Conservation (phyloP, 1,139 yeast species). For the Suhomyces panamericanus region DNA sequence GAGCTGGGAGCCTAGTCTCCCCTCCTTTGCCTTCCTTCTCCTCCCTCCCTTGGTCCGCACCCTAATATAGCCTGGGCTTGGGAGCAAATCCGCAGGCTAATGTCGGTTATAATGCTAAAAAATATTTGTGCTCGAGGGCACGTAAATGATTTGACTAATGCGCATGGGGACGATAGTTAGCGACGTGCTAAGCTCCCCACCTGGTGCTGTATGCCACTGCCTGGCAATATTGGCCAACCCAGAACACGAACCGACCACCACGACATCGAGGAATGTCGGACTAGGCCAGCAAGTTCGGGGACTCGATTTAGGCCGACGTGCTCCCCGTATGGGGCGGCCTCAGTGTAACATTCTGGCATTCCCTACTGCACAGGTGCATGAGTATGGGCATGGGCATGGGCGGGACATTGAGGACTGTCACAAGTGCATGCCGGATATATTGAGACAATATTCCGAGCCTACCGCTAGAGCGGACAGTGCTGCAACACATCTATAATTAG, state of each 20-base stretch:
- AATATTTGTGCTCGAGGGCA: slow-evolving; percentile 9
- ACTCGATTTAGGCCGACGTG: no score
- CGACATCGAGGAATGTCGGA: no score
- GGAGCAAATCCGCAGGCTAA: slow-evolving; percentile 6
- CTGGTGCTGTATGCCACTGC: neutral
- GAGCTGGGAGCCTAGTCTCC: no score
- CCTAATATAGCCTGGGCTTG: slow-evolving; percentile 9
- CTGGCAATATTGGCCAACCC: neutral
- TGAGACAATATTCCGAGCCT: neutral
- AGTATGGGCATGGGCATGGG: no score
- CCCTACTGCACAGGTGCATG: no score
- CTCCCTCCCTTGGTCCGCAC: slow-evolving; percentile 1
- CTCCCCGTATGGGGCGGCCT: no score
- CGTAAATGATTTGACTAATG: slow-evolving; percentile 7
- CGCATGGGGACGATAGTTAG: slow-evolving; percentile 5
- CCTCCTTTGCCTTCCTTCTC: no score
- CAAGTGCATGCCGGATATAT: slow-evolving; percentile 9
- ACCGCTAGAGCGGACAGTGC: neutral
- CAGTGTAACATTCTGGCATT: no score
- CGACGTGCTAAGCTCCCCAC: slow-evolving; percentile 1
- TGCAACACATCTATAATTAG: no score
- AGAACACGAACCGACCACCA: no score
- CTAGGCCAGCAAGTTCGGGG: no score
- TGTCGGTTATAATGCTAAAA: slow-evolving; percentile 8
- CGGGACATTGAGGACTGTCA: slow-evolving; percentile 7